Base-by-base conservation (phyloP, 371 early-diverging fungal genomes). In the Massospora cicadina region DNA sequence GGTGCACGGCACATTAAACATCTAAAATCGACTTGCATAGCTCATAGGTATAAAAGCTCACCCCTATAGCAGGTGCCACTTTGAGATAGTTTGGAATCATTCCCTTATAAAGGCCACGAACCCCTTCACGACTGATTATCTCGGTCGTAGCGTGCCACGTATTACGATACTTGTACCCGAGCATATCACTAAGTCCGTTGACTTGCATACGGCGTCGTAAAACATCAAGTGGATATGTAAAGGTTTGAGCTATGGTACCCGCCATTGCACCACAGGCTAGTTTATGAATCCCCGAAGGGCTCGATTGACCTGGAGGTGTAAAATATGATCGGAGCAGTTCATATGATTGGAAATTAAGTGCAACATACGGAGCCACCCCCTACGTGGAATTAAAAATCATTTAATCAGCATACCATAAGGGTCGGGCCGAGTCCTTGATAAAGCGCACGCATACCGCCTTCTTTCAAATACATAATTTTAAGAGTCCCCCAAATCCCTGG, bases 211-310 rank as follows among this genome's bases (percentile, higher is more conserved):
- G 77, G 55, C 93, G 78, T 25, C 93, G 79, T 55, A 92, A 71
- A 1, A 92, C 86, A 66, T 91, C 92, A 68, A 95, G 74, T 27
- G 95, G 95, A 70, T 93, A 95, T 10, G 91, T 92, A 31, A 88
- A 79, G 1, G 90, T 89, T 72, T 94, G 94, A 2, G 88, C 88
- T 69, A 89, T 81, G 63, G 89, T 84, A 21, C 95, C 95, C 25
- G 90, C 93, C 60, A 89, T 68, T 1, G 91, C 95, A 62, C 95
- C 95, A 66, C 92, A 90, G 0, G 85, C 60, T 33, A 95, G 70
- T 70, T 87, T 85, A 70, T 78, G 76, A 13, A 73, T 70, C 33
- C 82, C 79, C 1, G 85, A 78, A 3, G 85, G 84, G 2, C 79
- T 72, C 0, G 74, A 70, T 69, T 80, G 75, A 59, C 83, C 84